Conservation (phyloP, 176 grass and related monocot genomes). For the Carex parvula region DNA sequence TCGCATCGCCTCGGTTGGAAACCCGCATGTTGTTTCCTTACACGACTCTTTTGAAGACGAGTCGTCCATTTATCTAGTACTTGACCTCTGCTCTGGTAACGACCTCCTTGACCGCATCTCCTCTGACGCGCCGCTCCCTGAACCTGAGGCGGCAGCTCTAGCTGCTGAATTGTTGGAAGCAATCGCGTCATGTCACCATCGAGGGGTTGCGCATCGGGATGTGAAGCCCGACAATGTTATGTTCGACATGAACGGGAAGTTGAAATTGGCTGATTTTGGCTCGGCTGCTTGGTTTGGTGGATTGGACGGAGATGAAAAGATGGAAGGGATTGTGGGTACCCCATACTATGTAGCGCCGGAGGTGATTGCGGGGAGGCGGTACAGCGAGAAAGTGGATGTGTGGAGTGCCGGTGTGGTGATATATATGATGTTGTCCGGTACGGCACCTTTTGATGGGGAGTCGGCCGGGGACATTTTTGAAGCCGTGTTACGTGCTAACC, state of each 20-base stretch:
- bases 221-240: slow-evolving; percentile 80
- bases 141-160: slow-evolving; percentile 55
- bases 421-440: slow-evolving; percentile 63
- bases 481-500: slow-evolving; percentile 49
- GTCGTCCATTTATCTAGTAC: slow-evolving; percentile 46
- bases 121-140: slow-evolving; percentile 37
- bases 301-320: slow-evolving; percentile 18
- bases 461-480: slow-evolving; percentile 48
- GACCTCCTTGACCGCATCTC: slow-evolving; percentile 55
- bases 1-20: slow-evolving; percentile 39
- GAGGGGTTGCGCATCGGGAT: slow-evolving; percentile 78
- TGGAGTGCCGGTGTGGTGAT: slow-evolving; percentile 82
- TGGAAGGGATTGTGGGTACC: slow-evolving; percentile 63
- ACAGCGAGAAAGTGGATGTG: slow-evolving; percentile 81
- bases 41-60: slow-evolving; percentile 65
- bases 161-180: slow-evolving; percentile 33
- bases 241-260: slow-evolving; percentile 44
- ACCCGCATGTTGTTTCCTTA: slow-evolving; percentile 42
- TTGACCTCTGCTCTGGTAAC: slow-evolving; percentile 49
- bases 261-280: slow-evolving; percentile 69
- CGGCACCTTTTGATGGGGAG: slow-evolving; percentile 57
- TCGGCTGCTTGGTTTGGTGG: slow-evolving; percentile 70
- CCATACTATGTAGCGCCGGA: slow-evolving; percentile 80
- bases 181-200: slow-evolving; percentile 47
- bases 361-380: slow-evolving; percentile 51